phyloP scores from a whole-genome alignment of 2,329 filamentous ascomycete genomes.

The Zopfia rhizophila region DNA sequence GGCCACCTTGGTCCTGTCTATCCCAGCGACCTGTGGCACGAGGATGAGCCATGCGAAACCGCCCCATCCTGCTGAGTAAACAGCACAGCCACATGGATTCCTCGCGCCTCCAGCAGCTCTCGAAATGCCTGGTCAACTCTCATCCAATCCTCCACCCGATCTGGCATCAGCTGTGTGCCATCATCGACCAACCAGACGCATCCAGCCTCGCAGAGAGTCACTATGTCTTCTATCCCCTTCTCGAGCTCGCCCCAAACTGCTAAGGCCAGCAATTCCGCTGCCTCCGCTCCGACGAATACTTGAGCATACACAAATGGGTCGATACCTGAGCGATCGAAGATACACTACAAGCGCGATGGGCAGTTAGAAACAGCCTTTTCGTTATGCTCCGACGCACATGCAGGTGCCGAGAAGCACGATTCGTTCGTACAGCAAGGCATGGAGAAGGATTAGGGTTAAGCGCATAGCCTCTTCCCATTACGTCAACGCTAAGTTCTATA shows the following conservation, averaged over 20 bases:
- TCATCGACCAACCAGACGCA: conserved; percentile 50
- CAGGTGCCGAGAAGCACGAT: no score
- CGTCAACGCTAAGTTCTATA: no score
- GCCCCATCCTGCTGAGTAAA: no score
- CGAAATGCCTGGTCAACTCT: conserved; percentile 33
- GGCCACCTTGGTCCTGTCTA: no score
- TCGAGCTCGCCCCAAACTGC: conserved; percentile 44
- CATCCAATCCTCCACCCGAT: conserved; percentile 38
- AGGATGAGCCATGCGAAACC: no score
- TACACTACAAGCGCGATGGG: conserved; percentile 41
- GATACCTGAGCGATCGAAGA: conserved; percentile 57
- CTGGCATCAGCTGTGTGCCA: conserved; percentile 50
- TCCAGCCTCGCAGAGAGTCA: conserved; percentile 55
- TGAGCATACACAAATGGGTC: conserved; percentile 56
- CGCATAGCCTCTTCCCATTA: no score
- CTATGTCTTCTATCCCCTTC: conserved; percentile 47
- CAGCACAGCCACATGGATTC: no score
- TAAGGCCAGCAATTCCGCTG: conserved; percentile 35
- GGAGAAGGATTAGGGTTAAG: no score
- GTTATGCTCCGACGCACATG: no score
- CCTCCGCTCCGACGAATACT: conserved; percentile 40
- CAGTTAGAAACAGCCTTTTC: conserved; percentile 32
- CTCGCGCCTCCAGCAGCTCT: conserved; percentile 24
- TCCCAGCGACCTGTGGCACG: no score
- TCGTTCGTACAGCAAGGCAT: no score